These are phyloP conservation scores for Chlamydomonas incerta DNA, from an alignment of 139 green algal genomes.

Conservation along the genomic window DNA sequence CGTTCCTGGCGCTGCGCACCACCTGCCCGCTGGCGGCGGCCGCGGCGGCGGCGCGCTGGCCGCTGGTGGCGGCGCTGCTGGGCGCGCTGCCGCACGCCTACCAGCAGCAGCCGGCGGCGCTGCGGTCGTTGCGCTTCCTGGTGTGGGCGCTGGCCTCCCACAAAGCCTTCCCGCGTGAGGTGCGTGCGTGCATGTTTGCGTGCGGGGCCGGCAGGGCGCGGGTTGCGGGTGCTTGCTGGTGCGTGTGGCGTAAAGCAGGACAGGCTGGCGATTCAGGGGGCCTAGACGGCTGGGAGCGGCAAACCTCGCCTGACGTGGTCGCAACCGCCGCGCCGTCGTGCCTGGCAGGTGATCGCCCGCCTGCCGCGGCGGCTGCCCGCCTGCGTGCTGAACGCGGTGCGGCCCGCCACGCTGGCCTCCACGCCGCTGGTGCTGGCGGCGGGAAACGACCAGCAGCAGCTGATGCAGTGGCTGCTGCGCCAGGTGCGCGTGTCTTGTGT, in stretches of 20 bases:
- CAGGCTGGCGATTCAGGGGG: no score
- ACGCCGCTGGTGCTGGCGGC: slow-evolving; percentile 32
- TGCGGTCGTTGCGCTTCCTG: slow-evolving; percentile 33
- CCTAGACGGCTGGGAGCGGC: no score
- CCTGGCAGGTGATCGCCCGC: not conserved
- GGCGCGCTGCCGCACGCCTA: not conserved
- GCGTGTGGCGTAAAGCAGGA: no score
- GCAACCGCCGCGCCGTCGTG: not conserved
- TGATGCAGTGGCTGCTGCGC: slow-evolving; percentile 34
- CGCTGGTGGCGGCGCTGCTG: slow-evolving; percentile 1
- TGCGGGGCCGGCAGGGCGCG: no score
- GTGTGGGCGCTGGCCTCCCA: slow-evolving; percentile 40
- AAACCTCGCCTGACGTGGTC: no score
- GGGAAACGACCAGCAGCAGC: slow-evolving; percentile 42
- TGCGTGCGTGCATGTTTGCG: no score
- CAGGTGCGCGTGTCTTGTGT: no score
- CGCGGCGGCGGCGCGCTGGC: slow-evolving; percentile 27
- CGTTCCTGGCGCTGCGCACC: slow-evolving; percentile 8
- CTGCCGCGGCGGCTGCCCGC: not conserved
- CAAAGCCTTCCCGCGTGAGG: slow-evolving; percentile 26
- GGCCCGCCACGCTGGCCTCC: slow-evolving; percentile 37
- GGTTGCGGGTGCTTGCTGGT: no score
- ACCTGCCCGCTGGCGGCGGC: slow-evolving; percentile 22
- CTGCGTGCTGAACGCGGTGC: slow-evolving; percentile 25
- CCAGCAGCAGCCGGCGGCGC: not conserved